Percentiles rank a stretch among this genome's conserved stretches.
phyloP scores from a whole-genome alignment of 1,139 yeast species.

The Pichia sp. region DNA sequence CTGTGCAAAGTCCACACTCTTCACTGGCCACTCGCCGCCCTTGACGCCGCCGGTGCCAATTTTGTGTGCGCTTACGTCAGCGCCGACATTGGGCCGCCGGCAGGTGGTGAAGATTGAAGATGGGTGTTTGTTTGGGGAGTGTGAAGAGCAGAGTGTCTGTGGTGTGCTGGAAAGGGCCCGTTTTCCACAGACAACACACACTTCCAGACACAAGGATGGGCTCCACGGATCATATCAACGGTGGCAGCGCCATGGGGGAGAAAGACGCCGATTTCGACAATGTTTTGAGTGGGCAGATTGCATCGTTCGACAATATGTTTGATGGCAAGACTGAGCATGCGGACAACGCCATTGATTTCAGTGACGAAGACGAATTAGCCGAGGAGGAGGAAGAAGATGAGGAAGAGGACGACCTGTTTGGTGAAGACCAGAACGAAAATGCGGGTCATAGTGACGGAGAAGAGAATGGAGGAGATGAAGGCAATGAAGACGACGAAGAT shows the following conservation, averaged over 20 bases:
- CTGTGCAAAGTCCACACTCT: no score
- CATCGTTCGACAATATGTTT: slow-evolving; percentile 30
- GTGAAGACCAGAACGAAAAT: neutral
- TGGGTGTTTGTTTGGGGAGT: no score
- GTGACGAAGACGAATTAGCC: slow-evolving; percentile 92
- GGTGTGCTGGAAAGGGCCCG: no score
- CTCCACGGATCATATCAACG: slow-evolving; percentile 5
- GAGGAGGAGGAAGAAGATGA: slow-evolving; percentile 55
- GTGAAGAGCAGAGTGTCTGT: no score
- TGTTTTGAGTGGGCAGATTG: slow-evolving; percentile 33
- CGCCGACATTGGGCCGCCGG: no score
- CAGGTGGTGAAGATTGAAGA: no score
- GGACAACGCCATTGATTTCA: slow-evolving; percentile 94
- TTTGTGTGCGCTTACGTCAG: no score
- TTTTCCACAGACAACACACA: no score
- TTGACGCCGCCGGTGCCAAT: no score
- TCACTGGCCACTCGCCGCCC: no score
- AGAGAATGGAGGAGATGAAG: neutral
- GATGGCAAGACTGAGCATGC: slow-evolving; percentile 60
- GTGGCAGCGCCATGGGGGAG: neutral
- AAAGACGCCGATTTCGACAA: slow-evolving; percentile 15
- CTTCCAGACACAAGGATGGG: no score
- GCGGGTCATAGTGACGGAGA: slow-evolving; percentile 8
- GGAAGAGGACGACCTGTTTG: slow-evolving; percentile 1
- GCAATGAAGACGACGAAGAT: slow-evolving; percentile 32